These are phyloP conservation scores for Lyophyllum shimeji DNA, from an alignment of 768 basidiomycete species.

Conservation along the genomic window DNA sequence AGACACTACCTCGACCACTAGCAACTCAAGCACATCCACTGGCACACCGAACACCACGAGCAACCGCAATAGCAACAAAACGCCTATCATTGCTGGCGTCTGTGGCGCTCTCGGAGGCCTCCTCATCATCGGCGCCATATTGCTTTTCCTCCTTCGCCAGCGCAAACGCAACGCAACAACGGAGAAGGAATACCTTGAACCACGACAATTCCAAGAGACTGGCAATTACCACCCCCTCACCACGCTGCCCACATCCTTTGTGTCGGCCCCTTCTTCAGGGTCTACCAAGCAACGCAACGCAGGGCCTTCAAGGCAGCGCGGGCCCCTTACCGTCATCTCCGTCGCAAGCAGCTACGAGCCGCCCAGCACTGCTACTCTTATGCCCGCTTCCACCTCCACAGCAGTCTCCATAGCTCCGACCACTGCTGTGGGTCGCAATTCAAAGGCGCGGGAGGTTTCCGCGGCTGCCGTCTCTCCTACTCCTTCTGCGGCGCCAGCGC, in stretches of 20 bases:
- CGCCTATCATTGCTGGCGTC: slow-evolving; percentile 28
- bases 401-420: background rate
- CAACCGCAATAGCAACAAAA: background rate
- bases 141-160: slow-evolving; percentile 17
- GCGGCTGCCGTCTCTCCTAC: background rate
- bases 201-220: background rate
- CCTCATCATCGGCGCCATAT: slow-evolving; percentile 20
- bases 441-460: background rate
- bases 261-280: background rate
- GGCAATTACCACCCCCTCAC: background rate
- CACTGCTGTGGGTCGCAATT: background rate
- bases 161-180: background rate
- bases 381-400: background rate
- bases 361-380: background rate
- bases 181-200: background rate
- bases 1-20: background rate
- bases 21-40: slow-evolving; percentile 12
- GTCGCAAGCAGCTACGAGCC: slow-evolving; percentile 1
- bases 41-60: background rate
- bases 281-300: background rate
- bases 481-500: background rate
- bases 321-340: background rate
- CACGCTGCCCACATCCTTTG: too few relatives aligned
- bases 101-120: slow-evolving; percentile 29
- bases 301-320: background rate